Conservation (phyloP, 352 stramenopile genomes). For the Phytophthora meadii region DNA sequence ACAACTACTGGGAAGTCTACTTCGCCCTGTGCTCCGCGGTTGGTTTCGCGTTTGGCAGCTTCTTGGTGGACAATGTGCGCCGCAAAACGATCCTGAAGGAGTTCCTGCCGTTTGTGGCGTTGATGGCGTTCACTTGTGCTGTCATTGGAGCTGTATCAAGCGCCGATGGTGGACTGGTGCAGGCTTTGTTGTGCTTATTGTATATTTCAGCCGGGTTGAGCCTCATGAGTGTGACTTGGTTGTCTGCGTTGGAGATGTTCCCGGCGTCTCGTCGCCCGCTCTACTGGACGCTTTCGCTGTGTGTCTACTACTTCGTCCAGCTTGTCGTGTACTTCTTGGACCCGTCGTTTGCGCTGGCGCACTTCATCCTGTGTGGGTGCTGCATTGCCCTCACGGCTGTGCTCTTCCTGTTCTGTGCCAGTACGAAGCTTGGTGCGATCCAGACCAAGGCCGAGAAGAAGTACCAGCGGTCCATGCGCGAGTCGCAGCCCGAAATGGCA, state of each 20-base stretch:
- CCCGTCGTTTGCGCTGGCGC: constrained; percentile 65
- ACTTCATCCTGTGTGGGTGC: constrained; percentile 61
- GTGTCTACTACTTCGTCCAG: constrained; percentile 68
- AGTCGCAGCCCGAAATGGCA: constrained; percentile 37
- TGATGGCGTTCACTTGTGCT: constrained; percentile 68
- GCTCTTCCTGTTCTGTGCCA: constrained; percentile 82
- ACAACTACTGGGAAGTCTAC: constrained; percentile 66
- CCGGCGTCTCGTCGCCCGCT: constrained; percentile 61
- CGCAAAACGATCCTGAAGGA: constrained; percentile 92
- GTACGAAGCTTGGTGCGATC: constrained; percentile 82
- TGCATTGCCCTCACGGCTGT: constrained; percentile 59
- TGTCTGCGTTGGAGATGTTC: constrained; percentile 87
- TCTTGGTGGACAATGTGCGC: constrained; percentile 85
- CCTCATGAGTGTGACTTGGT: constrained; percentile 77
- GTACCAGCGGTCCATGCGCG: constrained; percentile 55
- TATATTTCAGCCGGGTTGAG: constrained; percentile 74
- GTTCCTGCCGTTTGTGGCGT: constrained; percentile 75
- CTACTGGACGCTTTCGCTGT: constrained; percentile 75
- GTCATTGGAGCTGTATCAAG: constrained; percentile 51
- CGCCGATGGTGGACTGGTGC: constrained; percentile 46
- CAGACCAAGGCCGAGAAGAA: constrained; percentile 89
- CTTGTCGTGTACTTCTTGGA: constrained; percentile 60
- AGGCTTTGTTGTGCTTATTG: constrained; percentile 64
- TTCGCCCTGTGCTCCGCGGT: constrained; percentile 54
- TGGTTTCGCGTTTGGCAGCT: constrained; percentile 76